Base-by-base conservation (phyloP, 768 basidiomycete genomes). In the Russula vinacea region DNA sequence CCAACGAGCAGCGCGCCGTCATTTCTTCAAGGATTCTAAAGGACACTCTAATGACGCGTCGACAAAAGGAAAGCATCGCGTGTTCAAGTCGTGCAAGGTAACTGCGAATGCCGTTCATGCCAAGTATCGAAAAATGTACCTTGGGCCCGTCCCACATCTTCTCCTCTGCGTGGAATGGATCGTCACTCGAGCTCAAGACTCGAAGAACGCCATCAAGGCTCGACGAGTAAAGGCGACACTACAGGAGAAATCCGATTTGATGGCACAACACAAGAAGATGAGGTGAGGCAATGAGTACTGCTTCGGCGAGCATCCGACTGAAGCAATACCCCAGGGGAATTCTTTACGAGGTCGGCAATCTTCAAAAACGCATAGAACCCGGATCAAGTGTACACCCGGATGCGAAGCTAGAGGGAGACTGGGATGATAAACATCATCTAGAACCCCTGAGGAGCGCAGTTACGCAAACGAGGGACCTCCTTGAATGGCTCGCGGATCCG, bases 81-180 rank as follows among this genome's bases (percentile, higher is more conserved):
- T 56, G 22, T 60, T 56, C 54, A 52, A 26, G 24, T 32, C 19
- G 5, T 65, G 59, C 64, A 65, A 56, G 55, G 58, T 32, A 39
- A 51, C 59, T 17, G 54, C 33, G 49, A 40, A 33, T 11, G 24
- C 8, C 4, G 55, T 65, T 16, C 59, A 61, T 35, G 33, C 39
- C 5, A 37, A 42, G 13, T 65, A 61, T 29, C 47, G 64, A 26
- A 65, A 61, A 8, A 17, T 56, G 7, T 61, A 61, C 35, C 64
- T 65, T 22, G 64, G 64, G 16, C 64, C 59, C 8, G 8, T 65
- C 11, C 64, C 64, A 1, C 64, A 65, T 39, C 59, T 65, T n/a
- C 55, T 65, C 44, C 50, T 65, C 64, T 60, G 64, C 35, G 10
- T 65, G 42, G 59, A 65, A 45, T 65, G 64, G 59, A 44, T 61